Conservation (phyloP, 2,329 filamentous ascomycete species). For the Pyrenophora teres region DNA sequence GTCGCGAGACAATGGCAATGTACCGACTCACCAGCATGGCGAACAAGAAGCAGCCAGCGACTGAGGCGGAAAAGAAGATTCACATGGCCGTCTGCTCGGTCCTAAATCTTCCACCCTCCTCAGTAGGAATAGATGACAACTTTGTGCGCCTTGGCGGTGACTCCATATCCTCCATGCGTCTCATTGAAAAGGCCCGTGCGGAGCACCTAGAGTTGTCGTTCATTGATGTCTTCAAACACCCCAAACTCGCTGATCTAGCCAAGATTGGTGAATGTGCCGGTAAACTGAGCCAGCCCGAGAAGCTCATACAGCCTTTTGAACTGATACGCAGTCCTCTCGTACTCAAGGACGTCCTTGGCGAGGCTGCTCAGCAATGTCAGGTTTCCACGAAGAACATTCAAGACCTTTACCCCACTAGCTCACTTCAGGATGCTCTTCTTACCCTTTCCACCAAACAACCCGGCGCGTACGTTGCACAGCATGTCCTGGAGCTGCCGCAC, state of each 20-base stretch:
- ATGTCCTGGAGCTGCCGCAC: slow-evolving; percentile 48
- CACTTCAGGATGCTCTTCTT: slow-evolving; percentile 53
- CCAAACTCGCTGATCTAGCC: slow-evolving; percentile 38
- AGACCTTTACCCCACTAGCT: slow-evolving; percentile 50
- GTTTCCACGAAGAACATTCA: slow-evolving; percentile 34
- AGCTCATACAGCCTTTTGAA: slow-evolving; percentile 29
- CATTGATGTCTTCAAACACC: slow-evolving; percentile 39
- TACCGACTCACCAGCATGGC: slow-evolving; percentile 35
- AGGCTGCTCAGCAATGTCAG: slow-evolving; percentile 33
- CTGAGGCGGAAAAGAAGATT: slow-evolving; percentile 37
- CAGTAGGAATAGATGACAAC: slow-evolving; percentile 42
- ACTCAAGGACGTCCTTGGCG: slow-evolving; percentile 19
- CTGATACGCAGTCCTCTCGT: slow-evolving; percentile 20
- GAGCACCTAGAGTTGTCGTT: slow-evolving; percentile 37
- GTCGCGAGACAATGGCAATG: slow-evolving; percentile 35
- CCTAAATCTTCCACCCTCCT: slow-evolving; percentile 29
- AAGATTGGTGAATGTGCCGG: slow-evolving; percentile 21
- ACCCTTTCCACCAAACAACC: slow-evolving; percentile 54
- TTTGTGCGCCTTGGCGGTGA: slow-evolving; percentile 43
- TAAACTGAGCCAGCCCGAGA: slow-evolving; percentile 6
- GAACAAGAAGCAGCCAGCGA: slow-evolving; percentile 37
- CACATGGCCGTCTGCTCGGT: slow-evolving; percentile 38
- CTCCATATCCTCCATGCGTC: slow-evolving; percentile 39
- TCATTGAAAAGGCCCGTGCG: slow-evolving; percentile 35
- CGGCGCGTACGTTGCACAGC: slow-evolving; percentile 56